Base-by-base conservation (phyloP, 2,329 filamentous ascomycete genomes). In the Arthrobotrys megalospora region DNA sequence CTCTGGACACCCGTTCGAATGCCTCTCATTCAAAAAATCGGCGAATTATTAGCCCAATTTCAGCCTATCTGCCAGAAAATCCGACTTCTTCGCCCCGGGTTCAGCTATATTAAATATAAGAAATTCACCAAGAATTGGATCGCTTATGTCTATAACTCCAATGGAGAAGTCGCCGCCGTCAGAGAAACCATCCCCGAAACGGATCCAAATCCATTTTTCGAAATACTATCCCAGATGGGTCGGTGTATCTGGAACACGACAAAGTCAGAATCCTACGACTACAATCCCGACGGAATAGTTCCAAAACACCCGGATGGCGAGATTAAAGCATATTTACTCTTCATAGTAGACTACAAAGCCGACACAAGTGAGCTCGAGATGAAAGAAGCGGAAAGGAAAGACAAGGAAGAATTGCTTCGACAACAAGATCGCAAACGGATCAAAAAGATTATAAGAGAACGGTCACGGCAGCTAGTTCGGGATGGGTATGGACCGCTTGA, bases 261-360 rank as follows among this genome's bases (percentile, higher is more conserved):
- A 24, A 73, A 45, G 14, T 64, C 48, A 8, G 60, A 52, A 1
- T 38, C 64, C 10, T 73, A 58, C 19, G 69, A 73, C 34, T 73
- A 73, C 41, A 73, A 73, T 43, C 69, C 69, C 0, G 69, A 73
- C n/a, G 69, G 60, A 11, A 24, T 66, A 6, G 21, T 73, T 7
- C 69, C 69, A 12, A 34, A 16, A 32, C 69, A 73, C 24, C 16
- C 38, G 16, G 34, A 41, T 45, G 69, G 69, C 8, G 50, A 66
- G n/a, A 36, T 66, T 24, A 73, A 73, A 53, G 69, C 69, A 19
- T 73, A 73, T 12, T 41, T 73, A 38, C 47, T 73, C 24, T 66
- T 73, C 14, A 73, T 73, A 60, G 50, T 73, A 1, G 69, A 73
- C 24, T 73, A 73, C 62, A 73, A 52, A 24, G 50, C 45, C 14